Conservation (phyloP, 1,284 basidiomycete genomes). For the Marasmius tenuissimus region DNA sequence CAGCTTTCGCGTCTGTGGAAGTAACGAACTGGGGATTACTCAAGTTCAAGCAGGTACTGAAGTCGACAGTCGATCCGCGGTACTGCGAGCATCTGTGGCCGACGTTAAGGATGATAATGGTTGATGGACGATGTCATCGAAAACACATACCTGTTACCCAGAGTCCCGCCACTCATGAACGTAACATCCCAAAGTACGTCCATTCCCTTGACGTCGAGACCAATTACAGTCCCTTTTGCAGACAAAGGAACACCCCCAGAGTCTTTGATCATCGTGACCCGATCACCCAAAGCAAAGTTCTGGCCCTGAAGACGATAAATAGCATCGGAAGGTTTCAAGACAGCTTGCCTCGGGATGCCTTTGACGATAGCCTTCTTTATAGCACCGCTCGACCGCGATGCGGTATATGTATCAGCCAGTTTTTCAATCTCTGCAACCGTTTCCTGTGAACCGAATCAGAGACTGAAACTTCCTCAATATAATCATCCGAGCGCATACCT, state of each 20-base stretch:
- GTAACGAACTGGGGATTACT: constrained; percentile 80
- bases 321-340: constrained; percentile 92
- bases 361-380: constrained; percentile 92
- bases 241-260: constrained; percentile 91
- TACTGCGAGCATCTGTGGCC: constrained; percentile 79
- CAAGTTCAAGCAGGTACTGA: constrained; percentile 85
- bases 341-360: constrained; percentile 90
- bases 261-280: constrained; percentile 95
- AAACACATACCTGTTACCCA: constrained; percentile 73
- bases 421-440: constrained; percentile 79
- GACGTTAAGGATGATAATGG: not conserved
- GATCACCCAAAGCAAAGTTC: constrained; percentile 89
- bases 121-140: not conserved
- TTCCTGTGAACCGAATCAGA: constrained; percentile 42
- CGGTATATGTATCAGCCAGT: constrained; percentile 68
- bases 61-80: constrained; percentile 83
- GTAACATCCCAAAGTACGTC: constrained; percentile 97
- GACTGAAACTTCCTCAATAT: not conserved
- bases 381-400: constrained; percentile 54
- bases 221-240: constrained; percentile 92
- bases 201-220: constrained; percentile 83
- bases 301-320: constrained; percentile 91
- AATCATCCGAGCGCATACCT: constrained; percentile 45
- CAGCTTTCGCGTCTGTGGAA: constrained; percentile 59
- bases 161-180: constrained; percentile 90